phyloP scores from a whole-genome alignment of 495 filamentous ascomycete genomes.

The Xylona heveae region DNA sequence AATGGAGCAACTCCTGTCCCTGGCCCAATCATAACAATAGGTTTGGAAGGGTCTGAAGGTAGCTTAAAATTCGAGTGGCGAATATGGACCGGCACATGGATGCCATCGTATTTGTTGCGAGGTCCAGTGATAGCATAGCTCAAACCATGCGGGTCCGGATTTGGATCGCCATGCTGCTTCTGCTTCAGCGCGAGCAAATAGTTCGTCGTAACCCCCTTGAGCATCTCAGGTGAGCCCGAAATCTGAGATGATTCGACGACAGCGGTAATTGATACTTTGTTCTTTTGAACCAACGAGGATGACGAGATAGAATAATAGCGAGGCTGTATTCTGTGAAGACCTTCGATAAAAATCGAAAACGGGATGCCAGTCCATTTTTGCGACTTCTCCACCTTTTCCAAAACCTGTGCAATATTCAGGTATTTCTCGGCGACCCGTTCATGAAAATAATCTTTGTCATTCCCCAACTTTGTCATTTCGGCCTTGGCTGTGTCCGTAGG shows the following conservation, averaged over 20 bases:
- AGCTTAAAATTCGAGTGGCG: conserved; percentile 99
- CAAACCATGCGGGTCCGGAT: conserved; percentile 68
- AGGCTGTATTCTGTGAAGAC: conserved; percentile 82
- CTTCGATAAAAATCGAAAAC: conserved; percentile 89
- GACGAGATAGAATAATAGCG: conserved; percentile 99
- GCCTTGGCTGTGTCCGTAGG: conserved; percentile 65
- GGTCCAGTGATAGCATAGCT: conserved; percentile 81
- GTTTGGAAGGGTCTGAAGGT: conserved; percentile 82
- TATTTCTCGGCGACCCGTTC: conserved; percentile 62
- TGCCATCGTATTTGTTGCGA: conserved; percentile 89
- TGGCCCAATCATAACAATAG: conserved; percentile 88
- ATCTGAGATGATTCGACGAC: conserved; percentile 70
- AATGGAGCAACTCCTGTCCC: conserved; percentile 96
- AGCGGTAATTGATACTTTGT: conserved; percentile 84
- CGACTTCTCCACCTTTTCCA: conserved; percentile 48
- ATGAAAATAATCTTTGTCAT: conserved; percentile 92
- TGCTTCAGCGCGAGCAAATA: conserved; percentile 92
- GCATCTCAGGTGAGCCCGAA: conserved; percentile 56
- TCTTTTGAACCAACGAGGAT: conserved; percentile 80
- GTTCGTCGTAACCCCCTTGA: conserved; percentile 93
- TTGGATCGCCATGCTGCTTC: conserved; percentile 81
- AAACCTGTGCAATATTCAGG: conserved; percentile 75
- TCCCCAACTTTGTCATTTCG: conserved; percentile 72
- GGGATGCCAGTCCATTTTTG: conserved; percentile 66
- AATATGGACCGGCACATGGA: conserved; percentile 88